Evolutionary conservation across 306 rosid genomes (phyloP).

Genomic region (Glycine latifolia): DNA sequence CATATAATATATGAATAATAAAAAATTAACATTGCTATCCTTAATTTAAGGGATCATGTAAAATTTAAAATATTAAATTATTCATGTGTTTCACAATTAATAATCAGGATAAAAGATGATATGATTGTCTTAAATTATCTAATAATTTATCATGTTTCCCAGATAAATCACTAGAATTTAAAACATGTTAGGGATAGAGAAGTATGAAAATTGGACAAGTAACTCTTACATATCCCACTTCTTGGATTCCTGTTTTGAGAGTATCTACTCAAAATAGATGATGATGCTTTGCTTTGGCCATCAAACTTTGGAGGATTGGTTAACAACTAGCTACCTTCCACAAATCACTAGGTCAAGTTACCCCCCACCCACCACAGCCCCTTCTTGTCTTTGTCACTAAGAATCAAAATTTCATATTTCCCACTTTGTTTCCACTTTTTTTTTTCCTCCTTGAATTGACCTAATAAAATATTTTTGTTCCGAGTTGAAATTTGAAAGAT

Average conservation of each 20-base stretch:
- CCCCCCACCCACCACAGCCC: conserved; percentile 44
- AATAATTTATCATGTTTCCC: no score
- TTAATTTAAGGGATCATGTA: no score
- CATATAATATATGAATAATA: no score
- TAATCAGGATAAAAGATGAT: no score
- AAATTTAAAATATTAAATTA: no score
- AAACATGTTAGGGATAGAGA: no score
- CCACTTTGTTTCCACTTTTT: conserved; percentile 37
- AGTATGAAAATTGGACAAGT: neutral
- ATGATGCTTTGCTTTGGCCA: conserved; percentile 51
- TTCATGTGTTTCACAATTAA: no score
- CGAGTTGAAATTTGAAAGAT: conserved; percentile 50
- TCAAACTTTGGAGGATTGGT: conserved; percentile 51
- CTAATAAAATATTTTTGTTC: conserved; percentile 47
- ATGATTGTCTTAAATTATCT: no score
- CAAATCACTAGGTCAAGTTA: conserved; percentile 58
- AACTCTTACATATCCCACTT: conserved; percentile 41
- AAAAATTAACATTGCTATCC: no score
- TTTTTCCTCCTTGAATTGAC: conserved; percentile 42
- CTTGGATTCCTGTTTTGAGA: conserved; percentile 58
- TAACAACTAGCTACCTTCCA: conserved; percentile 54
- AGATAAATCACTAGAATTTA: no score
- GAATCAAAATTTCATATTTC: conserved; percentile 49
- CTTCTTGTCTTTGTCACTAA: conserved; percentile 36
- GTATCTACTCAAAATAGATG: conserved; percentile 46